Evolutionary conservation across 805 yeast species (phyloP).

Genomic region (Kuraishia molischiana): DNA sequence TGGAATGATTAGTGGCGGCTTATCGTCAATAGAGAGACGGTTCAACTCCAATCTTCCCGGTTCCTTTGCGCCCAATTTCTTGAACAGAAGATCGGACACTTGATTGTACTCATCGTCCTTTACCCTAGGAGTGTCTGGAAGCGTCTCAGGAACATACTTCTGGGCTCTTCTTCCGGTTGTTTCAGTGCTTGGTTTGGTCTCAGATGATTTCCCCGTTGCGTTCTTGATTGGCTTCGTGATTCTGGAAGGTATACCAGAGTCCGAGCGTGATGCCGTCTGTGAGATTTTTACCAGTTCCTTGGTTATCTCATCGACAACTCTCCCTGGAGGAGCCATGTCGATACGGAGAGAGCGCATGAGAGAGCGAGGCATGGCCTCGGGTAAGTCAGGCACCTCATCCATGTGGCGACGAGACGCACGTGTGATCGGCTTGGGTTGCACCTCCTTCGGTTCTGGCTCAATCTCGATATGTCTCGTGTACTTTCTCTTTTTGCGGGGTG

Average conservation of each 20-base stretch:
- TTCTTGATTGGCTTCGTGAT: not conserved
- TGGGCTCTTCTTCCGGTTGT: no score
- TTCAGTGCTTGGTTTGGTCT: not conserved
- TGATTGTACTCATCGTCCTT: not conserved
- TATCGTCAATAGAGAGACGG: constrained; percentile 1
- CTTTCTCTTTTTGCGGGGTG: no score
- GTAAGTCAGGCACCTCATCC: not conserved
- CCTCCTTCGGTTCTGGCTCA: not conserved
- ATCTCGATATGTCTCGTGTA: no score
- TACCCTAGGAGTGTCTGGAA: no score
- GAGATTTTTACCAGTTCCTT: constrained; percentile 3
- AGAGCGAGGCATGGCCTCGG: constrained; percentile 3
- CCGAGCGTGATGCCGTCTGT: no score
- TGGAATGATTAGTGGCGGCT: constrained; percentile 1
- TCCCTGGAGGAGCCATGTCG: constrained; percentile 11
- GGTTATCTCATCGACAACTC: constrained; percentile 7
- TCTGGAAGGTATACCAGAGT: not conserved
- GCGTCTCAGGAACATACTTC: no score
- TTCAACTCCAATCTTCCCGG: not conserved
- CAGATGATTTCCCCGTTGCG: not conserved
- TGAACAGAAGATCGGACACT: not conserved
- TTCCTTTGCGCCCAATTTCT: not conserved
- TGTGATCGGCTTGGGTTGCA: not conserved
- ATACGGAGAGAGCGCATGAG: constrained; percentile 6
- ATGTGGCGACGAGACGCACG: no score